These are phyloP conservation scores for Misopates orontium DNA, from an alignment of 257 asterid species.

Conservation along the genomic window DNA sequence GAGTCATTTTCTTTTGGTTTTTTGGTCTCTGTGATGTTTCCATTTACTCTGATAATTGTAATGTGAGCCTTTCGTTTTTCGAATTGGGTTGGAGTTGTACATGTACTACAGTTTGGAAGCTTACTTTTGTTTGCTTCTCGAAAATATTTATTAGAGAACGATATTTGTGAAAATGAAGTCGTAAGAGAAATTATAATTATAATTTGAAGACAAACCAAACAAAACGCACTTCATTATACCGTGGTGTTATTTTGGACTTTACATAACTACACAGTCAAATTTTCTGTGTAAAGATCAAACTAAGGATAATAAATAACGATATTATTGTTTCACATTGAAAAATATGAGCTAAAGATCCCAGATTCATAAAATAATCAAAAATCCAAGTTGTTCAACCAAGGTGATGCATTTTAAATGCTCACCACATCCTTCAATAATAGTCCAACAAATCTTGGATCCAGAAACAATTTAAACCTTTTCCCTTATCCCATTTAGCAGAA, in stretches of 20 bases:
- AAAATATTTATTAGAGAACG: no score
- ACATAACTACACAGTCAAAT: neutral
- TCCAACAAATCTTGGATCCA: neutral
- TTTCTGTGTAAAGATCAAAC: neutral
- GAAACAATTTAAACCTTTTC: no score
- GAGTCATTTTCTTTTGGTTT: slow-evolving; percentile 9
- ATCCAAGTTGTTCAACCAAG: no score
- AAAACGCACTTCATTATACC: no score
- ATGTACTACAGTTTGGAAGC: slow-evolving; percentile 9
- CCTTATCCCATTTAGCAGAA: no score
- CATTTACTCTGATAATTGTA: slow-evolving; percentile 15
- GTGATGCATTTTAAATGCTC: no score
- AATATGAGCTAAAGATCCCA: neutral
- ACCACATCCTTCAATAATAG: no score
- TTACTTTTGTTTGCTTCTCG: slow-evolving; percentile 6
- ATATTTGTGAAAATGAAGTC: no score
- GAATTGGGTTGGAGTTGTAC: neutral
- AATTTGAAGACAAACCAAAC: neutral
- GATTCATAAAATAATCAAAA: no score
- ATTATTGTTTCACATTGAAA: neutral
- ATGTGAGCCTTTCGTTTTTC: slow-evolving; percentile 8
- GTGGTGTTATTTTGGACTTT: no score
- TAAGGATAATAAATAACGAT: neutral
- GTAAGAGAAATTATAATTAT: no score
- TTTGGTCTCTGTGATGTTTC: slow-evolving; percentile 16